A percentile compares a stretch with the other conserved stretches of the same genome.
These are phyloP conservation scores for Globisporangium solare DNA, from an alignment of 352 stramenopile species.

Conservation along the genomic window DNA sequence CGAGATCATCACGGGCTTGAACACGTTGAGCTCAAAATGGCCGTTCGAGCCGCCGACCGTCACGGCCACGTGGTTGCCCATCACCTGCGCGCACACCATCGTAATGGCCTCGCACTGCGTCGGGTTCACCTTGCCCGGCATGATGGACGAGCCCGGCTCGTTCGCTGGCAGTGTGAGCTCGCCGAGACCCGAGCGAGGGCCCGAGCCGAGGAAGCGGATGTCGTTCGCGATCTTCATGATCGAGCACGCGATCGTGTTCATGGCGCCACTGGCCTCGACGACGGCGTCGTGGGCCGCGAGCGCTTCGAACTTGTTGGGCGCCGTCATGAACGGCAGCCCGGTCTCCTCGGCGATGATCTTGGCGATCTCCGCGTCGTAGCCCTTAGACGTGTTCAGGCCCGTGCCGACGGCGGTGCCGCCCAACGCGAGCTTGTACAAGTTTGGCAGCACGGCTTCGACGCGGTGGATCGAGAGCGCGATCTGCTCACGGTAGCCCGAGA, in stretches of 20 bases:
- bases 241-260: slow-evolving; percentile 71
- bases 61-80: slow-evolving; percentile 95
- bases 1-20: slow-evolving; percentile 96
- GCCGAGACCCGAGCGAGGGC: slow-evolving; percentile 49
- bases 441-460: slow-evolving; percentile 77
- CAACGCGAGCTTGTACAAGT: slow-evolving; percentile 91
- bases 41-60: slow-evolving; percentile 92
- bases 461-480: slow-evolving; percentile 88
- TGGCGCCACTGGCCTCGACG: slow-evolving; percentile 57
- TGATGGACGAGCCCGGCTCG: slow-evolving; percentile 70
- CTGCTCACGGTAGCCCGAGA: slow-evolving; percentile 92
- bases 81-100: slow-evolving; percentile 95
- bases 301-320: slow-evolving; percentile 95
- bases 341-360: slow-evolving; percentile 91
- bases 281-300: slow-evolving; percentile 65
- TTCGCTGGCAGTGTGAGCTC: slow-evolving; percentile 65
- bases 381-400: slow-evolving; percentile 87
- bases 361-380: slow-evolving; percentile 93
- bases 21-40: slow-evolving; percentile 98
- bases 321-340: slow-evolving; percentile 91
- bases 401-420: slow-evolving; percentile 95
- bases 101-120: slow-evolving; percentile 96
- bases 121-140: slow-evolving; percentile 74
- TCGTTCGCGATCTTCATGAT: slow-evolving; percentile 82
- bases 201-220: slow-evolving; percentile 66